A percentile compares a stretch with the other conserved stretches of the same genome.
phyloP scores from a whole-genome alignment of 73 alveolate species.

The Paramecium sexaurelia region DNA sequence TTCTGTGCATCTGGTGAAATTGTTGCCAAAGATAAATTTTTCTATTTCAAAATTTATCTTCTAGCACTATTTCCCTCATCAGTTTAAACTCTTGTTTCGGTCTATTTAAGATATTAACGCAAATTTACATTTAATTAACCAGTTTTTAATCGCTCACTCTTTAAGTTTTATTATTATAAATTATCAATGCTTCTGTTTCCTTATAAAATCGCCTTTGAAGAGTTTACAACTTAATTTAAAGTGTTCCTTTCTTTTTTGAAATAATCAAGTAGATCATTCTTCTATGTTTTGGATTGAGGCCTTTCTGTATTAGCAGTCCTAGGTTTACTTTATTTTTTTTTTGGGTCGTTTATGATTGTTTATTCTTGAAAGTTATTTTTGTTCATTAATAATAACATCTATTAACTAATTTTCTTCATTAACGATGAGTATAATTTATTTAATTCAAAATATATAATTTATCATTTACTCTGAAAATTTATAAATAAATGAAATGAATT shows the following conservation, averaged over 20 bases:
- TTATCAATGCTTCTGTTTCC: slow-evolving; percentile 30
- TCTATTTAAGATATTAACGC: background rate
- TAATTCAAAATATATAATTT: background rate
- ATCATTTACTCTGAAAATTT: background rate
- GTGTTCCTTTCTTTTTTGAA: slow-evolving; percentile 42
- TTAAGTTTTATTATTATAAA: background rate
- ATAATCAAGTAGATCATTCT: slow-evolving; percentile 18
- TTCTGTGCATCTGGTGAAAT: background rate
- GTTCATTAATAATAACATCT: background rate
- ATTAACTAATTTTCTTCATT: slow-evolving; percentile 21
- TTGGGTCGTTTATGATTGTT: background rate
- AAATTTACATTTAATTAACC: background rate
- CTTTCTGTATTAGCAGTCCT: slow-evolving; percentile 36
- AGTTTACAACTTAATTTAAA: background rate
- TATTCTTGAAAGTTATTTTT: background rate
- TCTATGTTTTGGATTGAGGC: background rate
- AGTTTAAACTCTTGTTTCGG: background rate
- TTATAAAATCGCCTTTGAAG: background rate
- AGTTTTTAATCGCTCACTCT: slow-evolving; percentile 1
- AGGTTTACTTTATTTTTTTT: background rate
- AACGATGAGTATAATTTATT: slow-evolving; percentile 16
- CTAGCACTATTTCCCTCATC: slow-evolving; percentile 25
- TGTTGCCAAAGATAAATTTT: slow-evolving; percentile 40
- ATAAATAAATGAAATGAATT: background rate
- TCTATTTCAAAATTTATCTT: background rate